A percentile compares a stretch with the other conserved stretches of the same genome.
These are phyloP conservation scores for Lepidopterella palustris DNA, from an alignment of 495 filamentous ascomycete genomes.

Conservation along the genomic window DNA sequence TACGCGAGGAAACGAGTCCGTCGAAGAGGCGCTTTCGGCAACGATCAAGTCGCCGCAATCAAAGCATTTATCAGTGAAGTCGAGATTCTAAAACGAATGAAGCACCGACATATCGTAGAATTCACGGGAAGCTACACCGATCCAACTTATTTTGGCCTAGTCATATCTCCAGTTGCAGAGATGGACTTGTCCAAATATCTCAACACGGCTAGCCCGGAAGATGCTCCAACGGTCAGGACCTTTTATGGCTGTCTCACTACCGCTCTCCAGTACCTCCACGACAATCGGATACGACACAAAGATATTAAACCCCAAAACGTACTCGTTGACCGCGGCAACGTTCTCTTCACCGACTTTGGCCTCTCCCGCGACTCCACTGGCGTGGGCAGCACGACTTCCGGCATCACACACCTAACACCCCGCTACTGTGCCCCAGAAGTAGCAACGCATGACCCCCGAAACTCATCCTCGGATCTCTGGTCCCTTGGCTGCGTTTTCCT, in stretches of 20 bases:
- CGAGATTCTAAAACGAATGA: constrained; percentile 13
- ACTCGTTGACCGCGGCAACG: constrained; percentile 31
- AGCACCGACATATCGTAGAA: constrained; percentile 19
- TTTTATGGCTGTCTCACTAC: constrained; percentile 40
- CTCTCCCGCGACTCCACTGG: constrained; percentile 31
- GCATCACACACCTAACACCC: constrained; percentile 13
- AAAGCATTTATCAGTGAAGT: constrained; percentile 15
- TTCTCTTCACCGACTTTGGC: constrained; percentile 43
- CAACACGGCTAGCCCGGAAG: background rate
- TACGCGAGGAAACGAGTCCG: constrained; percentile 21
- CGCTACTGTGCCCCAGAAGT: constrained; percentile 37
- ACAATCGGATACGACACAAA: constrained; percentile 34
- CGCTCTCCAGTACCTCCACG: constrained; percentile 38
- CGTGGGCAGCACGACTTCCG: constrained; percentile 27
- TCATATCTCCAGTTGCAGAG: constrained; percentile 38
- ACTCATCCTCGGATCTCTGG: constrained; percentile 39
- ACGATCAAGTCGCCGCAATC: constrained; percentile 4
- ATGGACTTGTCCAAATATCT: constrained; percentile 9
- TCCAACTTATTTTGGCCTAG: constrained; percentile 27
- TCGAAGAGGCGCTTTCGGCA: constrained; percentile 6
- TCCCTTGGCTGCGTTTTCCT: constrained; percentile 42
- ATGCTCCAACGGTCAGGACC: constrained; percentile 5
- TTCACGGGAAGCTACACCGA: constrained; percentile 33
- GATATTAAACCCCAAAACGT: constrained; percentile 45
- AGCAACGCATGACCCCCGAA: constrained; percentile 20